phyloP scores from a whole-genome alignment of 1,284 basidiomycete species.

The Cryptococcus wingfieldii region DNA sequence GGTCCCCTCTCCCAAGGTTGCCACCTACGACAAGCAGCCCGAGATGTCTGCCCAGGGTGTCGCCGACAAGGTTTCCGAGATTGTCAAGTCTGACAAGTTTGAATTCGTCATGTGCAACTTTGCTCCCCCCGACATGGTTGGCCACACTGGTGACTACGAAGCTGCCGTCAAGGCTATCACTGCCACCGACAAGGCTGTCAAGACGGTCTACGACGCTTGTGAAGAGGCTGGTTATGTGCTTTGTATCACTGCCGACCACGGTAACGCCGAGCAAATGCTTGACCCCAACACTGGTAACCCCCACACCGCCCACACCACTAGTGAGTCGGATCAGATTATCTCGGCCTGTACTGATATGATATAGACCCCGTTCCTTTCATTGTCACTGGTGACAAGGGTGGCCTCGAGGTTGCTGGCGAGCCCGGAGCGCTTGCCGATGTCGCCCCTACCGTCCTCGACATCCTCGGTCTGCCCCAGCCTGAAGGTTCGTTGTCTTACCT shows the following conservation, averaged over 20 bases:
- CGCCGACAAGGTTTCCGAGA: conserved; percentile 80
- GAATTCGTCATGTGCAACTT: conserved; percentile 96
- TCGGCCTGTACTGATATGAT: conserved; percentile 2
- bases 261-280: conserved; percentile 79
- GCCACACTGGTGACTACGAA: conserved; percentile 83
- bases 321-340: conserved; percentile 18
- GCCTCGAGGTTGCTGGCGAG: conserved; percentile 55
- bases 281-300: conserved; percentile 75
- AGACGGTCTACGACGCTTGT: conserved; percentile 76
- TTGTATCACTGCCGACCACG: conserved; percentile 84
- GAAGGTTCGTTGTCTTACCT: conserved; percentile 18
- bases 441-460: conserved; percentile 73
- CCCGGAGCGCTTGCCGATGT: conserved; percentile 76
- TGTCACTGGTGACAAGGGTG: conserved; percentile 60
- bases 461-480: conserved; percentile 56
- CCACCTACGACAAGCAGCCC: conserved; percentile 82
- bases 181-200: conserved; percentile 78
- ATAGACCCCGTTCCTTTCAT: conserved; percentile 79
- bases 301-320: conserved; percentile 55
- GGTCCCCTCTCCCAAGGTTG: conserved; percentile 82
- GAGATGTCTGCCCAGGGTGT: conserved; percentile 81
- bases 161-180: conserved; percentile 79
- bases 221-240: conserved; percentile 78
- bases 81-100: conserved; percentile 63
- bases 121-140: conserved; percentile 91